These are phyloP conservation scores for Postia placenta DNA, from an alignment of 768 basidiomycete species.

Conservation along the genomic window DNA sequence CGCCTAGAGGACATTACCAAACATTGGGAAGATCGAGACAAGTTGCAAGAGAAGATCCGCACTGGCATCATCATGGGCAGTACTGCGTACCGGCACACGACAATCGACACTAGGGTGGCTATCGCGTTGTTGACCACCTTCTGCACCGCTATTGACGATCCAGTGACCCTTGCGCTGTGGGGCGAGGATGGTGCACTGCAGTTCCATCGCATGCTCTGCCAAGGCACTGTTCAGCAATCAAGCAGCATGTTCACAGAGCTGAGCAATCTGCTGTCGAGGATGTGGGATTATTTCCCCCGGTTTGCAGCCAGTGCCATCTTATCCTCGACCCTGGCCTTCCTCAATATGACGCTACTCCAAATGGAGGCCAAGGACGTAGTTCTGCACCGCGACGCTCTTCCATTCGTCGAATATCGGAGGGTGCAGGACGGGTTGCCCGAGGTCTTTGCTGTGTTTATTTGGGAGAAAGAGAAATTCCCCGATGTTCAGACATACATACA, in stretches of 20 bases:
- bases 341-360: constrained; percentile 30
- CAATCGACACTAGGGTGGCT: neutral
- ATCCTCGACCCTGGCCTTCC: constrained; percentile 28
- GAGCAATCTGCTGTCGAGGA: constrained; percentile 21
- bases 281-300: constrained; percentile 21
- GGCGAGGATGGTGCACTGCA: neutral
- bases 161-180: neutral
- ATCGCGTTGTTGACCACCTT: neutral
- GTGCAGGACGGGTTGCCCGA: constrained; percentile 27
- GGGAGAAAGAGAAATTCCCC: constrained; percentile 25
- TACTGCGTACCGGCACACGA: neutral
- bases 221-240: neutral
- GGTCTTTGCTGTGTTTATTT: constrained; percentile 30
- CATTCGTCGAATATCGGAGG: constrained; percentile 21
- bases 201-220: neutral
- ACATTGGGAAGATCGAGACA: neutral
- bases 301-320: constrained; percentile 30
- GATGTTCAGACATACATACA: constrained; percentile 28
- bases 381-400: constrained; percentile 16
- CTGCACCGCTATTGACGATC: neutral
- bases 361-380: constrained; percentile 23
- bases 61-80: neutral
- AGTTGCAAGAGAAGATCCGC: neutral
- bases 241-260: neutral
- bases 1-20: neutral